phyloP scores from a whole-genome alignment of 1,284 basidiomycete species.

The Pseudozyma tsukubaensis region DNA sequence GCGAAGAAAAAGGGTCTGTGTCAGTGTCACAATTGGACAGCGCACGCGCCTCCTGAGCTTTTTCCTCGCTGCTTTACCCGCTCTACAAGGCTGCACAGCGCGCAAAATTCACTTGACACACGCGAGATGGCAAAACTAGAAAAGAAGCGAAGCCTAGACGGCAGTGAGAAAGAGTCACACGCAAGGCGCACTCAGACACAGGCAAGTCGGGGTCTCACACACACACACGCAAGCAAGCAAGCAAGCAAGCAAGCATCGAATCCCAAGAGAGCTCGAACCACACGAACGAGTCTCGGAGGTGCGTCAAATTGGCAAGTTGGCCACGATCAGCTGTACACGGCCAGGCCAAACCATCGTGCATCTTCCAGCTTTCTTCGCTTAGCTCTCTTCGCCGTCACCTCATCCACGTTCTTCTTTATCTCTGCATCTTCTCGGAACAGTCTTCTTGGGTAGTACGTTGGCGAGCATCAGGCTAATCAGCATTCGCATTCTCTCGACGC shows the following conservation, averaged over 20 bases:
- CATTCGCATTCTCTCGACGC: no score
- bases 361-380: conserved; percentile 21
- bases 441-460: no score
- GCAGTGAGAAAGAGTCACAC: conserved; percentile 14
- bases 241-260: neutral
- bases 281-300: conserved; percentile 15
- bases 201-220: conserved; percentile 3
- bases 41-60: conserved; percentile 29
- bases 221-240: conserved; percentile 7
- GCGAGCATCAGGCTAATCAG: no score
- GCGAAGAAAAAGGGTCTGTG: neutral
- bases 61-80: neutral
- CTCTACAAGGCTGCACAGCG: conserved; percentile 25
- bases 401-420: neutral
- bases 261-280: conserved; percentile 17
- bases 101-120: conserved; percentile 12
- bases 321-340: conserved; percentile 7
- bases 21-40: conserved; percentile 6
- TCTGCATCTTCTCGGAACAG: neutral
- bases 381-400: neutral
- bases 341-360: conserved; percentile 16
- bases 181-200: conserved; percentile 7
- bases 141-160: neutral
- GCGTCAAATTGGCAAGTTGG: conserved; percentile 6
- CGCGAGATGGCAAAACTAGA: neutral